Evolutionary conservation across 2,329 filamentous ascomycete species (phyloP).

Genomic region (Aspergillus flavus): DNA sequence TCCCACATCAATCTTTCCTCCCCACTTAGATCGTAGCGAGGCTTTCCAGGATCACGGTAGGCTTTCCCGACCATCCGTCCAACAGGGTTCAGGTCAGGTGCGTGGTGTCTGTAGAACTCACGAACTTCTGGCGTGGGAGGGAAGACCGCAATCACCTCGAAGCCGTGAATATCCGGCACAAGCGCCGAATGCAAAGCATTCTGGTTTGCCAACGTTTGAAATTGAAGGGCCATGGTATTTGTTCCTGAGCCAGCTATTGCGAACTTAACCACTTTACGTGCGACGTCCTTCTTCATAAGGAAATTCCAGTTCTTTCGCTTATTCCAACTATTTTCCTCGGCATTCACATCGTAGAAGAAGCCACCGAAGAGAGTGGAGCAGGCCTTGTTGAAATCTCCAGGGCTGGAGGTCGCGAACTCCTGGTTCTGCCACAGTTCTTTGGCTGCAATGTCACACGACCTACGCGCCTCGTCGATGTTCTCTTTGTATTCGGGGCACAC

Average conservation of each 20-base stretch:
- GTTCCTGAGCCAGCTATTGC: conserved; percentile 53
- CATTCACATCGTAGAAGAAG: conserved; percentile 46
- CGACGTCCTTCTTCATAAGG: conserved; percentile 50
- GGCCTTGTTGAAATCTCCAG: conserved; percentile 79
- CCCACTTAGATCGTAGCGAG: conserved; percentile 40
- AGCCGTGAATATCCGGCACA: conserved; percentile 55
- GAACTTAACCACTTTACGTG: conserved; percentile 53
- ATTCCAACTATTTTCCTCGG: conserved; percentile 46
- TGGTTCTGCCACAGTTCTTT: conserved; percentile 66
- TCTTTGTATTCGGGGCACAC: conserved; percentile 79
- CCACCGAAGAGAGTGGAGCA: conserved; percentile 70
- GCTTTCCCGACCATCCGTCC: conserved; percentile 57
- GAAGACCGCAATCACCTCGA: conserved; percentile 62
- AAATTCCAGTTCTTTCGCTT: conserved; percentile 31
- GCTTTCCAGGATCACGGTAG: conserved; percentile 50
- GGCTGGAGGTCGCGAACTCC: conserved; percentile 58
- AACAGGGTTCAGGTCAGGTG: conserved; percentile 51
- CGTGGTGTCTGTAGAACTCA: conserved; percentile 51
- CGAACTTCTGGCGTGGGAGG: conserved; percentile 48
- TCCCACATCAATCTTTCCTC: conserved; percentile 35
- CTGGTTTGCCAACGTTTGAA: conserved; percentile 37
- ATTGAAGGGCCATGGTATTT: conserved; percentile 41
- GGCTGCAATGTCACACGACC: conserved; percentile 67
- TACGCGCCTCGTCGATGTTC: conserved; percentile 67
- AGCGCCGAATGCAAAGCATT: conserved; percentile 45